phyloP scores from a whole-genome alignment of 2,329 filamentous ascomycete genomes.

The Pseudocercospora fuligena region DNA sequence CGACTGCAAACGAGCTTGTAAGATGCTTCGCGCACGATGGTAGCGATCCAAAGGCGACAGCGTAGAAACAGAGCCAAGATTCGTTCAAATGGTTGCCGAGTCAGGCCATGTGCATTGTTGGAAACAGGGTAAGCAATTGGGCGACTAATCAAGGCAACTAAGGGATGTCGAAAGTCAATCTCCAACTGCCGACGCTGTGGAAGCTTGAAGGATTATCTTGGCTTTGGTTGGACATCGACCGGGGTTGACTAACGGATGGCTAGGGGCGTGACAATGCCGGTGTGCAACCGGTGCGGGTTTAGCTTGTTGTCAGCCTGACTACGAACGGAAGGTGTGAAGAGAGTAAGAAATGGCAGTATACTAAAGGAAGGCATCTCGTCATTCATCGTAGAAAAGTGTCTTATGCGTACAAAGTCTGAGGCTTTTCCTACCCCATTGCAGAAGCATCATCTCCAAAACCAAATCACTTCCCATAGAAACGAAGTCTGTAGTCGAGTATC shows the following conservation, averaged over 20 bases:
- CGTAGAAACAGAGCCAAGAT: background rate
- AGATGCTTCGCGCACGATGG: background rate
- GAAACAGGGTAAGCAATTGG: constrained; percentile 1
- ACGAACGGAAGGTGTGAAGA: background rate
- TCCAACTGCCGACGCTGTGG: constrained; percentile 3
- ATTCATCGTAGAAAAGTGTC: background rate
- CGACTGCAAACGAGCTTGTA: background rate
- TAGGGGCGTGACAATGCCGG: background rate
- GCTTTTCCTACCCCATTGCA: background rate
- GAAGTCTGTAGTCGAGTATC: background rate
- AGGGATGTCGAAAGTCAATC: constrained; percentile 6
- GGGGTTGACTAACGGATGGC: constrained; percentile 2
- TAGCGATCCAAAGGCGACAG: background rate
- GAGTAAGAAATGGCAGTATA: background rate
- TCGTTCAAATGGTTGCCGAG: background rate
- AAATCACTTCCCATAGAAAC: background rate
- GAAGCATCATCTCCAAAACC: background rate
- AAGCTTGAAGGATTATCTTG: constrained; percentile 1
- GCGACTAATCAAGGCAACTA: constrained; percentile 3
- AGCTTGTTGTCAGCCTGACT: background rate
- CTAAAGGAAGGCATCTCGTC: constrained; percentile 1
- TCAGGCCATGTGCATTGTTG: background rate
- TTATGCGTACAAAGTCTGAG: background rate
- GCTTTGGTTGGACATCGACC: background rate
- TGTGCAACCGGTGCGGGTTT: background rate